Evolutionary conservation across 2,329 filamentous ascomycete genomes (phyloP).

Genomic region (Trichoderma brevicompactum): DNA sequence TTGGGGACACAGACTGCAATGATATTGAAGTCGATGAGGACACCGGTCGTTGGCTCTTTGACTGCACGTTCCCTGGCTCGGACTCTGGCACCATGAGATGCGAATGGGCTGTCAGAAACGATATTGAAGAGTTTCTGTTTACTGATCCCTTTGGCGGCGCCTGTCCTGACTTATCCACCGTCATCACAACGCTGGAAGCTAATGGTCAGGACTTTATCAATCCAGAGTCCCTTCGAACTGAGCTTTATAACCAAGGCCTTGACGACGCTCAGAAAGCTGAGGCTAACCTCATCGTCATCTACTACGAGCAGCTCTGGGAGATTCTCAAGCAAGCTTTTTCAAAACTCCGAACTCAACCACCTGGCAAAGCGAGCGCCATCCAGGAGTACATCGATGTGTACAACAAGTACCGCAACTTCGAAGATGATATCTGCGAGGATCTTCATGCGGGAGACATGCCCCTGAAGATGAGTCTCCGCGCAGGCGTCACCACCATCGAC

Average conservation of each 20-base stretch:
- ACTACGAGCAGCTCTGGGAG: constrained; percentile 40
- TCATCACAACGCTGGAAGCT: constrained; percentile 41
- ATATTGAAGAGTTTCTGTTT: constrained; percentile 42
- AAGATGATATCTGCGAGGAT: constrained; percentile 43
- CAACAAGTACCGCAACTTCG: constrained; percentile 38
- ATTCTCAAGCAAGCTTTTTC: constrained; percentile 42
- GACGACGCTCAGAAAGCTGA: constrained; percentile 32
- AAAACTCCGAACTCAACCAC: constrained; percentile 30
- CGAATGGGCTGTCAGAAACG: constrained; percentile 40
- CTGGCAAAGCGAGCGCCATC: constrained; percentile 36
- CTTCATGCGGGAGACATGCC: constrained; percentile 41
- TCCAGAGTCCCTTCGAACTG: constrained; percentile 35
- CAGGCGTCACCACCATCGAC: constrained; percentile 38
- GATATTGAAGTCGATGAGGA: constrained; percentile 37
- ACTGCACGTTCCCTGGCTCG: constrained; percentile 44
- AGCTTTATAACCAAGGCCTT: constrained; percentile 36
- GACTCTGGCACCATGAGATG: constrained; percentile 39
- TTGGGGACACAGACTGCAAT: constrained; percentile 42
- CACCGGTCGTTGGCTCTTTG: constrained; percentile 42
- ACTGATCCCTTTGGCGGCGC: constrained; percentile 44
- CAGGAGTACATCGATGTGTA: constrained; percentile 42
- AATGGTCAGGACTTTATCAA: constrained; percentile 40
- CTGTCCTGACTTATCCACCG: constrained; percentile 43
- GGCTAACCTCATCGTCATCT: constrained; percentile 37
- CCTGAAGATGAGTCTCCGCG: constrained; percentile 41